Evolutionary conservation across 2,329 filamentous ascomycete species (phyloP), one percentile per base, ranked within the genome.

Genomic region (Alternaria incomplexa): DNA sequence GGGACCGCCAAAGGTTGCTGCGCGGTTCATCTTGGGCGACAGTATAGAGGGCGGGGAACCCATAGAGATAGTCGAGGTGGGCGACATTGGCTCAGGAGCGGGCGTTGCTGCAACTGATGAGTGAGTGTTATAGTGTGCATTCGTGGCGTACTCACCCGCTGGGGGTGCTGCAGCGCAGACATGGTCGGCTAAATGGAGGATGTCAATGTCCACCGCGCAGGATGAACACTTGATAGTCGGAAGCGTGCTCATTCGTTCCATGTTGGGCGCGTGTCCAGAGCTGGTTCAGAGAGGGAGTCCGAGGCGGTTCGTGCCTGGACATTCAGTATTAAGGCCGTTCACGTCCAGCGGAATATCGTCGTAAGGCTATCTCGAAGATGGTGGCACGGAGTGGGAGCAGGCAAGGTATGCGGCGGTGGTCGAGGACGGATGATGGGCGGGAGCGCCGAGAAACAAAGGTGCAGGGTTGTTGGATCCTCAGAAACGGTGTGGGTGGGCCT

Each of bases 141-240:
- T 6, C 48, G n/a, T 46, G 20, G 22, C 36, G 40, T 86, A 85
- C 73, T 82, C 81, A 80, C 83, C 75, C 63, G 81, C 75, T 15
- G 54, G 54, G 59, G 76, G 69, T 65, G 79, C 63, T 62, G 79
- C 82, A 48, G 79, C 79, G 79, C 93, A 97, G 64, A 92, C 79
- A 83, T 97, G 93, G 65, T 96, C 93, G 65, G 92, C 93, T 90
- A 97, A 91, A 79, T 90, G 84, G 44, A 91, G 90, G 70, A 97
- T 96, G 76, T 94, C 90, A 63, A 97, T 92, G 73, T 94, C 88
- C 57, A 74, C 72, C 47, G 73, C 74, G 67, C 79, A 80, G 51
- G 73, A 77, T 23, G 78, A 80, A 67, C 79, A 81, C 69, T 81
- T 81, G 64, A 81, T 80, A 43, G 69, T 75, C 8, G 77, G 77